Base-by-base conservation (phyloP, 805 yeast species). In the Saccharomycopsis capsularis region DNA sequence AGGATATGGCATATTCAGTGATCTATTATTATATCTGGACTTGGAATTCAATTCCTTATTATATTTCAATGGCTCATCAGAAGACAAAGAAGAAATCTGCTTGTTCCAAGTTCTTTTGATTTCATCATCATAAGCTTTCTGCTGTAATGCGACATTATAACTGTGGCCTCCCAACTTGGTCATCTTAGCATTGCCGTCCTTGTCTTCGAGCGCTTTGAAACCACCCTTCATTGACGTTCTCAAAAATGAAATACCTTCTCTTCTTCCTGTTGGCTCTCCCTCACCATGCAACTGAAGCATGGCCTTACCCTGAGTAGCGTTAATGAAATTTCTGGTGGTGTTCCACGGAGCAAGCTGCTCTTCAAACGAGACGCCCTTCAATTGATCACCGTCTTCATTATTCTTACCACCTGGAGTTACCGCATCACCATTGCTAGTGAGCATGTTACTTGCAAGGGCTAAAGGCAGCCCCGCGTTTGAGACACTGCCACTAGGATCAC, bases 221-320 rank as follows among this genome's bases (percentile, higher is more conserved):
- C 96, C 95, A 60, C 95, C 96, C 64, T 91, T 93, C 87, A 91
- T 95, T 0, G 97, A 87, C 0, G 96, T 85, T 56, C 90, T 76
- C 57, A 90, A 71, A 56, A 91, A 85, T 7, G 96, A 87, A 56
- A 85, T 85, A 0, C 91, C 95, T 55, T 87, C 85, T 2, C 95
- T 93, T 55, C 85, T 79, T 22, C 95, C 95, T 0, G 95, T 81
- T 1, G 96, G 95, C 63, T 93, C 98, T 43, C 98, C 98, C 47
- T 82, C 90, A 13, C 96, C 96, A 61, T 87, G 87, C 23, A 93
- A 76, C 60, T 89, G 96, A 39, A 93, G 73, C 97, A 93, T 93
- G 0, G 97, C 95, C 59, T 95, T 90, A 48, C 96, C 95, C 62
- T 90, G 98, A 22, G 95, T 89, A 2, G 98, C 93, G 63, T 81